Evolutionary conservation across 495 filamentous ascomycete species (phyloP).

Genomic region (Pseudevernia furfuracea): DNA sequence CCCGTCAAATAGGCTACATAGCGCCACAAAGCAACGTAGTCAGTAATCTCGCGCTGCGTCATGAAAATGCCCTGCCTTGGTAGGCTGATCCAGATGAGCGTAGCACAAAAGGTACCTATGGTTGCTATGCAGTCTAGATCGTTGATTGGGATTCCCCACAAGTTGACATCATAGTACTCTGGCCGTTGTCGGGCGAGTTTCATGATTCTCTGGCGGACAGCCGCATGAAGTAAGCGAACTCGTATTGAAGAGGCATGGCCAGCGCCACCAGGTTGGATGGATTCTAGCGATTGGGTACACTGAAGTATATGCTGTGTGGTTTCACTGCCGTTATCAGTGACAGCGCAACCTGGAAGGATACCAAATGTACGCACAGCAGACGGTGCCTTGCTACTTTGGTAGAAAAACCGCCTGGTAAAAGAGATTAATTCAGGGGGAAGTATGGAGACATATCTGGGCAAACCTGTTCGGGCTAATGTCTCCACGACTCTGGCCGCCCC

Average conservation of each 20-base stretch:
- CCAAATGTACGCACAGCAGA: slow-evolving; percentile 43
- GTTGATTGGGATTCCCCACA: slow-evolving; percentile 61
- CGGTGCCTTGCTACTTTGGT: slow-evolving; percentile 58
- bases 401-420: slow-evolving; percentile 54
- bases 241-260: slow-evolving; percentile 58
- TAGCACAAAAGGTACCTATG: slow-evolving; percentile 55
- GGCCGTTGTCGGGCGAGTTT: slow-evolving; percentile 43
- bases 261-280: slow-evolving; percentile 56
- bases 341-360: neutral
- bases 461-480: slow-evolving; percentile 61
- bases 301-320: slow-evolving; percentile 57
- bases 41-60: slow-evolving; percentile 45
- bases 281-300: slow-evolving; percentile 52
- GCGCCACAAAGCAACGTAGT: slow-evolving; percentile 66
- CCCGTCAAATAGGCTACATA: slow-evolving; percentile 61
- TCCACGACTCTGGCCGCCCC: slow-evolving; percentile 48
- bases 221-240: slow-evolving; percentile 63
- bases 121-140: slow-evolving; percentile 62
- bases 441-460: neutral
- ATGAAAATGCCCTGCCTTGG: slow-evolving; percentile 61
- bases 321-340: slow-evolving; percentile 29
- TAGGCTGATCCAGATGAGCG: slow-evolving; percentile 56
- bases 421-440: neutral
- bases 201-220: slow-evolving; percentile 58
- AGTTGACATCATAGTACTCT: slow-evolving; percentile 50